These are phyloP conservation scores for Funneliformis caledonium DNA, from an alignment of 371 early-diverging fungal species.

Conservation along the genomic window DNA sequence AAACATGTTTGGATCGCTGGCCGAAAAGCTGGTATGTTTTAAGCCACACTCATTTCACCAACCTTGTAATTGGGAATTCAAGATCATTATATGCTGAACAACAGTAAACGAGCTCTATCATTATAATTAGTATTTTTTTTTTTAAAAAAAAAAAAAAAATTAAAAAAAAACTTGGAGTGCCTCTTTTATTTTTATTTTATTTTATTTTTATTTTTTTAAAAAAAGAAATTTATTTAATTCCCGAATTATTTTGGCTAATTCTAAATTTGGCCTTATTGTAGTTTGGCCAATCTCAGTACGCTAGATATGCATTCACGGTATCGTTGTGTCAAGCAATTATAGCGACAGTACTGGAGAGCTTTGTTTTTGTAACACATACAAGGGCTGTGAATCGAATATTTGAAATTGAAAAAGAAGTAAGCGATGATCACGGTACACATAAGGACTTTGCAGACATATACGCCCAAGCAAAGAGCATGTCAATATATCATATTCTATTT, in stretches of 20 bases:
- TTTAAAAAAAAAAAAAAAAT: no score
- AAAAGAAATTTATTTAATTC: background rate
- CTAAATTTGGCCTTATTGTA: background rate
- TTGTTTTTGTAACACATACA: slow-evolving; percentile 1
- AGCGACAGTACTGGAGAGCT: background rate
- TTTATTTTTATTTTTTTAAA: background rate
- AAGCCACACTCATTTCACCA: background rate
- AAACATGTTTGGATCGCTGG: slow-evolving; percentile 3
- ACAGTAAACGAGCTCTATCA: no score
- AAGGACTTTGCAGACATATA: background rate
- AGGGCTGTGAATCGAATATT: background rate
- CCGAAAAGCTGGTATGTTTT: background rate
- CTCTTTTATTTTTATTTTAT: no score
- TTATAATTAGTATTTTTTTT: no score
- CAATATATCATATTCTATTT: slow-evolving; percentile 52
- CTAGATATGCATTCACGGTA: background rate
- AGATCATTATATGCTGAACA: no score
- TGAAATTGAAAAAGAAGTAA: background rate
- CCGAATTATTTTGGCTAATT: no score
- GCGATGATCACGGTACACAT: background rate
- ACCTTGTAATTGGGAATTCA: no score
- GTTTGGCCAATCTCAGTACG: slow-evolving; percentile 27
- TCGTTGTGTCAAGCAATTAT: background rate
- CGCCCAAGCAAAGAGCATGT: slow-evolving; percentile 34
- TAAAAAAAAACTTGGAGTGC: no score